phyloP scores from a whole-genome alignment of 31 red algal genomes.

The Bonnemaisonia californica region DNA sequence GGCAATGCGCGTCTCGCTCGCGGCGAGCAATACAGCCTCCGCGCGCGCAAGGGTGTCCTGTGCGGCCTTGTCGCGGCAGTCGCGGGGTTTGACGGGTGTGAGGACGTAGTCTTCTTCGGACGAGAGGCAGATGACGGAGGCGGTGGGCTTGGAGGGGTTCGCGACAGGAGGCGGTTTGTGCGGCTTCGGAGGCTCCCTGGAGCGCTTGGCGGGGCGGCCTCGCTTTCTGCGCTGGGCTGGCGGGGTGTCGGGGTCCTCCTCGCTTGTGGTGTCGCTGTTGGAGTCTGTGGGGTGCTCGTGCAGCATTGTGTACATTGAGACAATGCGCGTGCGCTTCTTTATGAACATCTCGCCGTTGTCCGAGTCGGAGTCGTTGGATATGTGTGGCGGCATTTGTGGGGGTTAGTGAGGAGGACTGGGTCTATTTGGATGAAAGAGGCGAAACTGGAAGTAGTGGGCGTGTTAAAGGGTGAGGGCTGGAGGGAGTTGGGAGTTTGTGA shows the following conservation, averaged over 20 bases:
- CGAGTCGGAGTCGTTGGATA: no score
- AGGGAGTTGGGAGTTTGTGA: no score
- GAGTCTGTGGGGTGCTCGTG: not conserved
- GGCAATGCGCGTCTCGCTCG: constrained; percentile 5
- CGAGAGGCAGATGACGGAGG: not conserved
- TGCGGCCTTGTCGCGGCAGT: not conserved
- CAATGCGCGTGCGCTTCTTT: not conserved
- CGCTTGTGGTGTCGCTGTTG: not conserved
- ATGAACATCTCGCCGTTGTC: not conserved
- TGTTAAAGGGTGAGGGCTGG: no score
- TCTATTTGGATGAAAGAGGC: no score
- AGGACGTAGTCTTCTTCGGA: not conserved
- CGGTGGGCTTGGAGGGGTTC: not conserved
- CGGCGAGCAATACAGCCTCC: constrained; percentile 11
- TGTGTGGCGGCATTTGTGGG: no score
- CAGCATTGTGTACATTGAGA: not conserved
- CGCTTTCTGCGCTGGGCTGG: not conserved
- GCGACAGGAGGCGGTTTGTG: not conserved
- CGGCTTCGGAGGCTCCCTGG: not conserved
- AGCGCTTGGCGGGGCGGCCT: not conserved
- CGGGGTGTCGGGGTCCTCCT: not conserved
- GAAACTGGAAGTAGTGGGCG: no score
- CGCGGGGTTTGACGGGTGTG: not conserved
- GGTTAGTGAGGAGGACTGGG: no score
- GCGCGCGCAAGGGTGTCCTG: not conserved